These are phyloP conservation scores for Penicillium silybi DNA, from an alignment of 495 filamentous ascomycete genomes.

Conservation along the genomic window DNA sequence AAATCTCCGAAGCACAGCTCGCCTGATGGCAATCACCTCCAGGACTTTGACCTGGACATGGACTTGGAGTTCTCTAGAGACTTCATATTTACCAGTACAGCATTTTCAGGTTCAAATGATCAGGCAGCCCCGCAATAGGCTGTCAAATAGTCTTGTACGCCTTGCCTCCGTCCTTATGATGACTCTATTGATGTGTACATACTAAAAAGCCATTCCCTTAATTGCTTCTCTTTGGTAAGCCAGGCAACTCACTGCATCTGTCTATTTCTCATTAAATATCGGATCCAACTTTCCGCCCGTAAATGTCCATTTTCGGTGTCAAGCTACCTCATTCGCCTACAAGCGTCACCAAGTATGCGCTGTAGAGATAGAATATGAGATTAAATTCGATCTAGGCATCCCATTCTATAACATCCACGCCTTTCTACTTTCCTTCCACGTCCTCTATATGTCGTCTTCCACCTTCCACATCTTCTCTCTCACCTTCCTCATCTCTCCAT, in stretches of 20 bases:
- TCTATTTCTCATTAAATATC: too few relatives aligned
- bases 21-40: slow-evolving; percentile 23
- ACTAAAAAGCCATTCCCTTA: not conserved
- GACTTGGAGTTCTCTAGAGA: slow-evolving; percentile 39
- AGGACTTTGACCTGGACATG: slow-evolving; percentile 32
- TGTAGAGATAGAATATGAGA: too few relatives aligned
- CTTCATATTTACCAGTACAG: slow-evolving; percentile 34
- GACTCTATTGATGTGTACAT: not conserved
- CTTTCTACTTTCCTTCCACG: too few relatives aligned
- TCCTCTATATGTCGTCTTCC: not conserved
- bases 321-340: too few relatives aligned
- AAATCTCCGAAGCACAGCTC: slow-evolving; percentile 7
- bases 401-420: not conserved
- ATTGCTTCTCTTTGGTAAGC: too few relatives aligned
- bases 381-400: not conserved
- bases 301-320: too few relatives aligned
- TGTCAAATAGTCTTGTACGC: not conserved
- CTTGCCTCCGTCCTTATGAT: not conserved
- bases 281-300: too few relatives aligned
- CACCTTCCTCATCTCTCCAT: not conserved
- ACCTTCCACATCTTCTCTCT: not conserved
- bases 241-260: too few relatives aligned
- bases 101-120: slow-evolving; percentile 27
- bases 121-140: slow-evolving; percentile 2
- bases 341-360: too few relatives aligned